A percentile compares a stretch with the other conserved stretches of the same genome.
Evolutionary conservation across 2,329 filamentous ascomycete species (phyloP).

Genomic region (Colletotrichum salicis): DNA sequence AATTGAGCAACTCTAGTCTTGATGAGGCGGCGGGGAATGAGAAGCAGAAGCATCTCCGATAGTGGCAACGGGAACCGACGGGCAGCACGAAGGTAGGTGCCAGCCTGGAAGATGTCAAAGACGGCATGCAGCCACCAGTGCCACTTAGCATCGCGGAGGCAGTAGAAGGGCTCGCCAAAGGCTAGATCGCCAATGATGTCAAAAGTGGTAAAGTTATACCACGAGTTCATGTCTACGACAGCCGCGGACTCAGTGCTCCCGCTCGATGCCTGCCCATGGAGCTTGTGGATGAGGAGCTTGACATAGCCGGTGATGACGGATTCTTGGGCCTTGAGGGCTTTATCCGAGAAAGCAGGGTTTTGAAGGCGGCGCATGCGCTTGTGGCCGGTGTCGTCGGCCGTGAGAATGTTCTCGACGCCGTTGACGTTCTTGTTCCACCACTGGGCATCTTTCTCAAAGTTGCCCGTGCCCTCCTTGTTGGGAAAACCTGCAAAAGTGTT

Average conservation of each 20-base stretch:
- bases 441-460: constrained; percentile 31
- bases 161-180: constrained; percentile 44
- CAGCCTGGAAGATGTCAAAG: constrained; percentile 37
- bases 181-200: constrained; percentile 45
- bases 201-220: constrained; percentile 45
- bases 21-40: constrained; percentile 28
- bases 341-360: constrained; percentile 44
- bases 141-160: constrained; percentile 38
- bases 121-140: constrained; percentile 43
- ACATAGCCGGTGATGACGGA: constrained; percentile 42
- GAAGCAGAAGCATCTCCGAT: constrained; percentile 23
- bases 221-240: constrained; percentile 40
- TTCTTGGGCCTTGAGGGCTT: constrained; percentile 45
- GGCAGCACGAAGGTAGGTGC: constrained; percentile 28
- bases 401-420: constrained; percentile 32
- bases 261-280: constrained; percentile 32
- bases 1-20: constrained; percentile 28
- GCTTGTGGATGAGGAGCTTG: constrained; percentile 39
- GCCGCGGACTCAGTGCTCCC: constrained; percentile 9
- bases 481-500: constrained; percentile 3
- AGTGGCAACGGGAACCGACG: constrained; percentile 26
- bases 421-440: constrained; percentile 36
- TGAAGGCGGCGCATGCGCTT: constrained; percentile 39
- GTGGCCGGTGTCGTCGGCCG: constrained; percentile 36
- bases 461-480: constrained; percentile 22